Percentiles rank a stretch among this genome's conserved stretches.
Conservation (phyloP, 164 flowering plant genomes). For the Magnolia officinalis region DNA sequence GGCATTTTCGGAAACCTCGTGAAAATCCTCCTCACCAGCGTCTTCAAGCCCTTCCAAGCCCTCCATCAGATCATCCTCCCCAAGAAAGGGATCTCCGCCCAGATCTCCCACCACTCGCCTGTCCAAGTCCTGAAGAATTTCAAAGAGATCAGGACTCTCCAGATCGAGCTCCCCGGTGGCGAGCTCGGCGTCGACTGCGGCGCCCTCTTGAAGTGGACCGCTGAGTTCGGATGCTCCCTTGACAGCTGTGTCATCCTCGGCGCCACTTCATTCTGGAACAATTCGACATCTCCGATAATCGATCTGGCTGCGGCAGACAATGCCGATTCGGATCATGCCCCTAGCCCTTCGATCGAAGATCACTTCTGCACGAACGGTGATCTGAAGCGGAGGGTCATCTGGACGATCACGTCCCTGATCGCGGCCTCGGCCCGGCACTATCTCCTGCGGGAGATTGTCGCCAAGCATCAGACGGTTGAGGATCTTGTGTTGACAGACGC, state of each 20-base stretch:
- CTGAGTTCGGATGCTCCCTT: conserved; percentile 39
- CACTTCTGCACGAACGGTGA: conserved; percentile 1
- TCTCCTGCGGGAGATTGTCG: conserved; percentile 5
- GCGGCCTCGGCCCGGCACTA: conserved; percentile 11
- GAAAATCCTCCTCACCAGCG: not conserved
- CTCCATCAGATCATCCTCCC: conserved; percentile 9
- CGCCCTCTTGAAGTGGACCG: conserved; percentile 42
- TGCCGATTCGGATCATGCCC: not conserved
- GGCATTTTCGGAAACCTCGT: not conserved
- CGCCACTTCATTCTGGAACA: not conserved
- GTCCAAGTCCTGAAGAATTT: conserved; percentile 40
- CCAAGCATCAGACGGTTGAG: conserved; percentile 5
- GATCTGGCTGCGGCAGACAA: conserved; percentile 5
- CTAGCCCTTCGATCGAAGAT: not conserved
- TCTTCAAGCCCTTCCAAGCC: conserved; percentile 35
- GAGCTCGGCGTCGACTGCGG: conserved; percentile 41
- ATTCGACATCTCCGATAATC: conserved; percentile 2
- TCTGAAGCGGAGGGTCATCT: conserved; percentile 9
- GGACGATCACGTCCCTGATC: conserved; percentile 11
- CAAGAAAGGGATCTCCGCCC: not conserved
- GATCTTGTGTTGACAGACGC: conserved; percentile 4
- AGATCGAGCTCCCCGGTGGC: conserved; percentile 46
- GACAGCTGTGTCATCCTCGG: conserved; percentile 46
- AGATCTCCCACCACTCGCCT: conserved; percentile 30
- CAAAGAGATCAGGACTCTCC: conserved; percentile 35